phyloP scores from a whole-genome alignment of 495 filamentous ascomycete genomes.

The Astrothelium macrocarpum region DNA sequence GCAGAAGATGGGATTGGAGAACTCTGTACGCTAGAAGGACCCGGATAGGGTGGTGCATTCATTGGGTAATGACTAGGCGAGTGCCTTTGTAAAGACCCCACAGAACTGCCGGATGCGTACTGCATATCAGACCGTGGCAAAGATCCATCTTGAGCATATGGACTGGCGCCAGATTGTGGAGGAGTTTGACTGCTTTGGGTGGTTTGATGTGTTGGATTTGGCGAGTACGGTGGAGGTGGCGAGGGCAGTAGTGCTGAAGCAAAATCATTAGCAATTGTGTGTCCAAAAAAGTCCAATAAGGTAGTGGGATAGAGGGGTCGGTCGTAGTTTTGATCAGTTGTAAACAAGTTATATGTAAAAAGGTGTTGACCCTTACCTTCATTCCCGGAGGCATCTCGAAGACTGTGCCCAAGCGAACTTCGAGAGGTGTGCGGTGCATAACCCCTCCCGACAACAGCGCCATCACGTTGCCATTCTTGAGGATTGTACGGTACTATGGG shows the following conservation, averaged over 20 bases:
- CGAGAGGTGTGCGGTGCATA: slow-evolving; percentile 23
- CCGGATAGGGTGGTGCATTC: slow-evolving; percentile 9
- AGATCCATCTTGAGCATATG: neutral
- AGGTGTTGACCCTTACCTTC: slow-evolving; percentile 27
- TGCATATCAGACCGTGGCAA: neutral
- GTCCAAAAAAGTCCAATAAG: slow-evolving; percentile 1
- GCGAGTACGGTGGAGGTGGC: slow-evolving; percentile 34
- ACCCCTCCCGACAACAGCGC: slow-evolving; percentile 18
- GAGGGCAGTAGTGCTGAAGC: slow-evolving; percentile 31
- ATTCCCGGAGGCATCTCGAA: slow-evolving; percentile 29
- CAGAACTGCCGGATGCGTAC: neutral
- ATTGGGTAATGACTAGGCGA: neutral
- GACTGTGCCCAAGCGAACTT: slow-evolving; percentile 7
- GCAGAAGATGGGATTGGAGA: slow-evolving; percentile 16
- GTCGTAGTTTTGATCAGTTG: no score
- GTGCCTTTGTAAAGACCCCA: neutral
- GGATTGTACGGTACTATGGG: slow-evolving; percentile 32
- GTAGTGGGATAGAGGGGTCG: no score
- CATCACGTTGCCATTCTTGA: slow-evolving; percentile 31
- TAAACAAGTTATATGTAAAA: neutral
- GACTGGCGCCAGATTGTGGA: slow-evolving; percentile 14
- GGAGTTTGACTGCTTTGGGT: slow-evolving; percentile 18
- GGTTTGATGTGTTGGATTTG: slow-evolving; percentile 20
- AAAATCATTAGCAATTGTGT: slow-evolving; percentile 12
- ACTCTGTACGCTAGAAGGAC: slow-evolving; percentile 15